Evolutionary conservation across 129 eudicot species (phyloP).

Genomic region (Cynara cardunculus): DNA sequence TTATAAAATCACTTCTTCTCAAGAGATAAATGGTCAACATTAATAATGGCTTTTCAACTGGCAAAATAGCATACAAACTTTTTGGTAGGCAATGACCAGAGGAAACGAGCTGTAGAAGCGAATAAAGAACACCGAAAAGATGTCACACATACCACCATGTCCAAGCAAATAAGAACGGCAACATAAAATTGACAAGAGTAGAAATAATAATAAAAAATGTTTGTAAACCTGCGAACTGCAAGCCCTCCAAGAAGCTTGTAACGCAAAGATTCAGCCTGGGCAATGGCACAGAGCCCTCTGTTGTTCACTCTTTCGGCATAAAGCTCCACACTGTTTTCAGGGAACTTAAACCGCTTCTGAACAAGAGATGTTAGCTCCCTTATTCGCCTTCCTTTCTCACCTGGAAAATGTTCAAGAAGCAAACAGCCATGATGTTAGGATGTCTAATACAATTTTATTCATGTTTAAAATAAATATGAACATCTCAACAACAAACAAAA

Average conservation of each 20-base stretch:
- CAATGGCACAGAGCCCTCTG: conserved; percentile 63
- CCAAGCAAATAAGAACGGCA: too few relatives aligned
- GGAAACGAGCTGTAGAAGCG: background rate
- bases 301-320: conserved; percentile 65
- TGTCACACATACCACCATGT: background rate
- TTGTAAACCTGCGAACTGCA: conserved; percentile 56
- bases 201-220: background rate
- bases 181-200: background rate
- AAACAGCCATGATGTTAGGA: background rate
- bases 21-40: background rate
- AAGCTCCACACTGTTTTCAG: conserved; percentile 60
- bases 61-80: background rate
- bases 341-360: conserved; percentile 58
- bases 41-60: background rate
- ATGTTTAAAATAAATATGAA: background rate
- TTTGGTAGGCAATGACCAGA: background rate
- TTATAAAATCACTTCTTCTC: background rate
- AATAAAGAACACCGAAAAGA: background rate
- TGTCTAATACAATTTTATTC: background rate
- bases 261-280: conserved; percentile 60
- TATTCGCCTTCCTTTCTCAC: conserved; percentile 66
- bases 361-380: conserved; percentile 61
- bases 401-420: conserved; percentile 5
- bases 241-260: conserved; percentile 72
- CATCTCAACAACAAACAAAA: background rate